Base-by-base conservation (phyloP, 306 rosid genomes). In the Vachellia collinsii region DNA sequence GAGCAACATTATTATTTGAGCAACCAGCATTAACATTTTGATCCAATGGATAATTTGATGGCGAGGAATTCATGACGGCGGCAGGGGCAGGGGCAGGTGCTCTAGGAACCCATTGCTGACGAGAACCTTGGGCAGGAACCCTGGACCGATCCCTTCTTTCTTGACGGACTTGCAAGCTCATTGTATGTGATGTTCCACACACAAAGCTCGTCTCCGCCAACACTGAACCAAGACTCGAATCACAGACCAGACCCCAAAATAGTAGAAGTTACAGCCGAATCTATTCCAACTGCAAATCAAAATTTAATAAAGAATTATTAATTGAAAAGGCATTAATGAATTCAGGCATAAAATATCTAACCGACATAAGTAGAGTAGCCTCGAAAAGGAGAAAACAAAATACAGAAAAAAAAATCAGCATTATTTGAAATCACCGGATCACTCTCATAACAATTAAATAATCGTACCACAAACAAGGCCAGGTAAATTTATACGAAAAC, bases 51-150 rank as follows among this genome's bases (percentile, higher is more conserved):
- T 47, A 37, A 76, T 42, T 50, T 37, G 83, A 78, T 37, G 82
- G 84, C 0, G 37, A 61, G 13, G 25, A 51, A 54, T 78, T n/a
- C n/a, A 41, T 25, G 70, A 83, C n/a, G 42, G 47, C 41, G 5
- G 79, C 56, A 12, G 76, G 4, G 5, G 79, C 56, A 12, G 76
- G 4, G 3, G 68, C 14, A 62, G 90, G 50, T 34, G 83, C 89
- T 80, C 91, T 89, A 0, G 85, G 93, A 25, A 93, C 75, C 94
- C 97, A 91, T 74, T 86, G 88, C 41, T 73, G 91, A 47, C 90
- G 90, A 84, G 86, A 50, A 64, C 80, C 16, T 56, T 85, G 87
- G 58, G 85, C 77, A 41, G 88, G 83, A 48, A 78, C 48, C 83
- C 86, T 87, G 11, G 91, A 80, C 83, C 92, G 88, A 56, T 86